Base-by-base conservation (phyloP, 176 grass and related monocot species). In the Saccharum spontaneum region DNA sequence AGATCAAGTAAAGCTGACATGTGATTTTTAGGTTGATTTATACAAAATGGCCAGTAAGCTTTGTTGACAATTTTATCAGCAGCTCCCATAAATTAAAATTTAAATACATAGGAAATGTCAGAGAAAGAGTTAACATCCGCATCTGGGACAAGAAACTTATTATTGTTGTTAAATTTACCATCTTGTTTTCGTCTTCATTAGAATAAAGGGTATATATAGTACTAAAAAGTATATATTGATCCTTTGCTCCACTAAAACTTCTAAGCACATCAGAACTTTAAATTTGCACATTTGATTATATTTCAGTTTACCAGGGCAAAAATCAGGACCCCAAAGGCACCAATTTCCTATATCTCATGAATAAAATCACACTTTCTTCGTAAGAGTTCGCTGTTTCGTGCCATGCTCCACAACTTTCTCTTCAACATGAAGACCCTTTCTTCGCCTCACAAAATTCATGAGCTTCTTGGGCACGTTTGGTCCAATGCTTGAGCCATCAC, bases 391-490 rank as follows among this genome's bases (percentile, higher is more conserved):
- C 68, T 43, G 68, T 23, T 71, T 50, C 68, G 17, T 71, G 38
- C 22, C 68, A 71, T 71, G 38, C 20, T 71, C 68, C 38, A 43
- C 68, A 71, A 71, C 68, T 71, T 71, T 71, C 20, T 43, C 68
- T 71, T 71, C 68, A 71, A 50, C 68, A 43, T 71, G 68, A 23
- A 71, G 68, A 38, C 68, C 68, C 38, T 71, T 71, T 43, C 68
- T 23, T 83, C 93, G 75, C 72, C 95, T 93, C 30, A 98, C 89
- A 48, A 88, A 91, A 93, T 95, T 93, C 87, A 98, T 90, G 73
- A 98, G 88, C 64, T 88, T 90, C 57, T 92, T 93, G n/a, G 95
- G 87, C 67, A 93, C 82, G 75, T 98, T 98, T 69, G 95, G 92
- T 9, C 67, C 84, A 52, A 98, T 90, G 76, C 93, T 95, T 22